Evolutionary conservation across 257 asterid species (phyloP), one percentile per base, ranked within the genome.

Genomic region (Hygrophila difformis): DNA sequence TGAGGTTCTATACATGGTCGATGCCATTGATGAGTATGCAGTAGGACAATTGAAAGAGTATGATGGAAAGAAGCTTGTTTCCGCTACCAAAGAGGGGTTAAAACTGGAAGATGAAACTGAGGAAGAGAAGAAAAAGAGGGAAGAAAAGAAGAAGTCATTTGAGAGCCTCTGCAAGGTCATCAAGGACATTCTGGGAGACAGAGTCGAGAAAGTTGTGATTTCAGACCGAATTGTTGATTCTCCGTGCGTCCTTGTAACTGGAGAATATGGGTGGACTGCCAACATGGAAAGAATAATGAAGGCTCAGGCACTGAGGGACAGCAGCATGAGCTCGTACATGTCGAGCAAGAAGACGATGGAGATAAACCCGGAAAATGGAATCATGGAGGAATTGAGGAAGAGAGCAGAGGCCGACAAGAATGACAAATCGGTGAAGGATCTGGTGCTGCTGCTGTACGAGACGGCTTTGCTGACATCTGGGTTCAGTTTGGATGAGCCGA

Each of bases 341-440:
- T 78, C 94, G 3, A 81, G 94, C 64, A 81, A 85, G 88, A 85
- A 85, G 56, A 85, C 96, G 0, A 76, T 85, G 94, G 96, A 81
- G 56, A 85, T 85, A 3, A 85, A 85, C 26, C 94, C 92, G 0
- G 96, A 85, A 24, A 81, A 85, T 20, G 94, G 94, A 0, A 82
- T 82, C 17, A 79, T 85, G 92, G 96, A 82, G 35, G 94, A 85
- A 61, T 11, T 85, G 47, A 74, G 94, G 66, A 81, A 76, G 64
- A 67, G 94, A 39, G 94, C 94, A 0, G 92, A 85, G 56, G 88
- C 70, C n/a, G n/a, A n/a, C n/a, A n/a, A n/a, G n/a, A n/a, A n/a
- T n/a, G n/a, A n/a, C n/a, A n/a, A n/a, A n/a, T 81, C 94, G 0
- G 92, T 85, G 5, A 81, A 81, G 71, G 96, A 85, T 49, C 74